Conservation (phyloP, 768 basidiomycete genomes). For the Mycena filopes region DNA sequence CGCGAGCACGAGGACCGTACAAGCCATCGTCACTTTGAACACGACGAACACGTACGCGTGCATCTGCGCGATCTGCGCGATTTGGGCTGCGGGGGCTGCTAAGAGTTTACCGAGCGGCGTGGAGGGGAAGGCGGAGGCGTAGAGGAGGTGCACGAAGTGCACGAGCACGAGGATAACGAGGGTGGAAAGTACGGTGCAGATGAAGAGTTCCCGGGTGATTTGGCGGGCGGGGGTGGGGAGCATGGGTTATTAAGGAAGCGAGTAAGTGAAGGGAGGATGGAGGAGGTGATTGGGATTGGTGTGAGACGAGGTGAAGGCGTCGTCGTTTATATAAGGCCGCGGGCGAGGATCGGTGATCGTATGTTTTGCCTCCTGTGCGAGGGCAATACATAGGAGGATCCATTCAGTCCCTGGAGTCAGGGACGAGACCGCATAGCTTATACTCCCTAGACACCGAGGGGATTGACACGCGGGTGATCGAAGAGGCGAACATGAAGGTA, state of each 20-base stretch:
- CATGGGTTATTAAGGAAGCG: no score
- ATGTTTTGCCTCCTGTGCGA: no score
- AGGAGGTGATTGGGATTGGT: no score
- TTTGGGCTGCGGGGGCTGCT: background rate
- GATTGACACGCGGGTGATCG: no score
- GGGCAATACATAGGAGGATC: no score
- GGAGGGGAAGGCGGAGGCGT: background rate
- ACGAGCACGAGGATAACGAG: constrained; percentile 18
- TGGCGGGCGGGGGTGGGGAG: background rate
- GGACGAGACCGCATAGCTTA: no score
- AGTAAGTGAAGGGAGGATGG: background rate
- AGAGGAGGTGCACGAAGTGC: constrained; percentile 14
- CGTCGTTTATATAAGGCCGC: no score
- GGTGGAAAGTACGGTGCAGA: constrained; percentile 23
- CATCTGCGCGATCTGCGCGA: constrained; percentile 1
- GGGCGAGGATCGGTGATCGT: no score
- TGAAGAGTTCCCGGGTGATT: constrained; percentile 19
- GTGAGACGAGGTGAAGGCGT: no score
- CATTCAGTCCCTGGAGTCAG: no score
- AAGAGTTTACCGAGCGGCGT: background rate
- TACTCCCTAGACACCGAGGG: no score
- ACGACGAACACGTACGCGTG: constrained; percentile 12
- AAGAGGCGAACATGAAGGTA: no score
- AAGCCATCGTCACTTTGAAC: constrained; percentile 26
- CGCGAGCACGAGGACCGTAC: constrained; percentile 18